Base-by-base conservation (phyloP, 176 grass and related monocot species). In the Cocos nucifera region DNA sequence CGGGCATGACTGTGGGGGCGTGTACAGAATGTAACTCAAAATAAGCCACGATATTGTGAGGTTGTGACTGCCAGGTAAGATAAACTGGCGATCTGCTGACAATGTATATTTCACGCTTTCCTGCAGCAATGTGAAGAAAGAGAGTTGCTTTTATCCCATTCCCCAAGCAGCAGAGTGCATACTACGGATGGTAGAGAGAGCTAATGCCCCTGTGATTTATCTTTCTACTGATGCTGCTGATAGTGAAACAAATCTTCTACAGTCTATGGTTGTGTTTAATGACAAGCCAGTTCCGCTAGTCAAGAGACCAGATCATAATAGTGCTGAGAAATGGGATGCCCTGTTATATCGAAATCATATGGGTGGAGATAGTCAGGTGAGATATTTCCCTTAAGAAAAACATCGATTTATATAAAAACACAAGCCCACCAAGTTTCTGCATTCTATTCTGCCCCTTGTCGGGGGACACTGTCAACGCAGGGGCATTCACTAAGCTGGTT, bases 91-190 rank as follows among this genome's bases (percentile, higher is more conserved):
- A 58, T 50, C 0, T 66, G n/a, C 26, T 82, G 50, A 60, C 32
- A 21, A 50, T 69, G 9, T 44, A 29, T 25, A 6, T 53, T 51
- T 65, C 44, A 19, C 73, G 49, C 54, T 78, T 53, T 0, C 30
- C 24, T 81, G 63, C 68, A 94, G 87, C 70, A 98, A 98, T 74
- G 79, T 66, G 16, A 98, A 98, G 69, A 83, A 88, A 77, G 81
- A 98, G 51, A 98, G 87, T 57, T 98, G 93, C 64, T 98, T 98
- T 69, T 98, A 86, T 49, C 87, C 93, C 3, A 86, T 88, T 68
- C 93, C 93, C 65, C 84, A 98, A 71, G 87, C 87, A n/a, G 84
- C 93, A 72, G 76, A 83, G 16, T 98, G 93, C 78, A 82, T 98
- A 63, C 62, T 78, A 63, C 77, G 67, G 56, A 44, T 89, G 0